Conservation (phyloP, 371 early-diverging fungal species). For the Mucor circinelloides region DNA sequence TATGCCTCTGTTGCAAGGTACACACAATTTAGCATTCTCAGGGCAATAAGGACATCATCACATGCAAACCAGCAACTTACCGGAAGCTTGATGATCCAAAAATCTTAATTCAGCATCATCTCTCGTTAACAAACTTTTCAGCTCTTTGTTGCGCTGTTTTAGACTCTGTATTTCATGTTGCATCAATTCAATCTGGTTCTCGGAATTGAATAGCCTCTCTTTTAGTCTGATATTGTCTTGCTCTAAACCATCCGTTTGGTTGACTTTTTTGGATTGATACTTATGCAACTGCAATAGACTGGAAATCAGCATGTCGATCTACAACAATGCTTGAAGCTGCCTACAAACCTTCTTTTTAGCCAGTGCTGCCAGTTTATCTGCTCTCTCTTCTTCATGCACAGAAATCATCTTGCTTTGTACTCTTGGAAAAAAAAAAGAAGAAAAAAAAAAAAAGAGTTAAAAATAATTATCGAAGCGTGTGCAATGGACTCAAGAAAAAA, state of each 20-base stretch:
- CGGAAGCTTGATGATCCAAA: constrained; percentile 4
- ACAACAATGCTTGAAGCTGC: too few species aligned
- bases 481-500: background rate
- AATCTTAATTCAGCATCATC: background rate
- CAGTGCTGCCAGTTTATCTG: constrained; percentile 6
- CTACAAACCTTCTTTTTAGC: constrained; percentile 16
- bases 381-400: constrained; percentile 5
- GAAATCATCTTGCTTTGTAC: constrained; percentile 6
- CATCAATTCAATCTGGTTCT: constrained; percentile 6
- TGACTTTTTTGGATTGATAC: constrained; percentile 21
- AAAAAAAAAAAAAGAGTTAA: background rate
- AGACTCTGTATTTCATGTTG: constrained; percentile 6
- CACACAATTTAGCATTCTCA: background rate
- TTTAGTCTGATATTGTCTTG: constrained; percentile 20
- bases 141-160: background rate
- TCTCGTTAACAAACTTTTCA: background rate
- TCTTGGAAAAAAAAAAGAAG: background rate
- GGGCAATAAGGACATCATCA: background rate
- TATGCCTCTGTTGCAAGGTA: constrained; percentile 6
- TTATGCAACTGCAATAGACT: constrained; percentile 13
- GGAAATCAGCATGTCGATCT: background rate
- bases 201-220: constrained; percentile 7
- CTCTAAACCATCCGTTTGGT: constrained; percentile 13
- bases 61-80: background rate
- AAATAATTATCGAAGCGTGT: background rate